phyloP scores from a whole-genome alignment of 2,329 filamentous ascomycete genomes.

The Thermothelomyces thermophilus region DNA sequence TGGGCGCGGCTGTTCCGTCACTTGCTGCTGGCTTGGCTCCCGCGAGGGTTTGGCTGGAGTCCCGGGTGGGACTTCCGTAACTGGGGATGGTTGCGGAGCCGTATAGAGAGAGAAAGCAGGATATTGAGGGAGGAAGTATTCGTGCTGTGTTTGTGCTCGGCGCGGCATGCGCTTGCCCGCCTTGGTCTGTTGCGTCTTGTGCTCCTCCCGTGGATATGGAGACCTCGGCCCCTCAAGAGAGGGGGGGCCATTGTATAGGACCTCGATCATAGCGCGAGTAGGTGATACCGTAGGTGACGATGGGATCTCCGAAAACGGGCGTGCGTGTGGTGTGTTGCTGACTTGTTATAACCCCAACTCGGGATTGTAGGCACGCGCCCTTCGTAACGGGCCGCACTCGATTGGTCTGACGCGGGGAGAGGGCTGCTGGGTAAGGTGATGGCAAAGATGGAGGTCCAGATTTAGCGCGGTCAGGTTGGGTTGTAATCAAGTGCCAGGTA shows the following conservation, averaged over 20 bases:
- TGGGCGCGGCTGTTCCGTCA: background rate
- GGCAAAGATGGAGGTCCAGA: background rate
- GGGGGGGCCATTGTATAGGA: constrained; percentile 24
- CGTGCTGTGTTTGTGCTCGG: constrained; percentile 42
- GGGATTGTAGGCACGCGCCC: no score
- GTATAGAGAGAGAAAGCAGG: constrained; percentile 20
- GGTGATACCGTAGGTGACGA: background rate
- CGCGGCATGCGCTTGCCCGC: constrained; percentile 35
- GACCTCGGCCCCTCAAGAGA: constrained; percentile 17
- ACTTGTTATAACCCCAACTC: no score
- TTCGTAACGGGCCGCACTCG: background rate
- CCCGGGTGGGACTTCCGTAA: background rate
- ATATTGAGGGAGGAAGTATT: constrained; percentile 33
- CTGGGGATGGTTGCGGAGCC: constrained; percentile 14
- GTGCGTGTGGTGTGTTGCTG: background rate
- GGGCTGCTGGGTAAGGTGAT: background rate
- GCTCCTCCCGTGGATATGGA: constrained; percentile 37
- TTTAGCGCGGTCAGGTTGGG: constrained; percentile 1
- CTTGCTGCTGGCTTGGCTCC: constrained; percentile 3
- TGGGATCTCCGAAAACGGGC: background rate
- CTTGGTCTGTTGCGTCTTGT: constrained; percentile 35
- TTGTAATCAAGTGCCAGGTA: constrained; percentile 14
- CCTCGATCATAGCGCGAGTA: constrained; percentile 30
- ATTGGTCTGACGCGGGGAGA: background rate
- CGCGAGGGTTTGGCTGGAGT: background rate